A percentile compares a stretch with the other conserved stretches of the same genome.
Conservation (phyloP, 352 stramenopile genomes). For the Saprolegnia parasitica region DNA sequence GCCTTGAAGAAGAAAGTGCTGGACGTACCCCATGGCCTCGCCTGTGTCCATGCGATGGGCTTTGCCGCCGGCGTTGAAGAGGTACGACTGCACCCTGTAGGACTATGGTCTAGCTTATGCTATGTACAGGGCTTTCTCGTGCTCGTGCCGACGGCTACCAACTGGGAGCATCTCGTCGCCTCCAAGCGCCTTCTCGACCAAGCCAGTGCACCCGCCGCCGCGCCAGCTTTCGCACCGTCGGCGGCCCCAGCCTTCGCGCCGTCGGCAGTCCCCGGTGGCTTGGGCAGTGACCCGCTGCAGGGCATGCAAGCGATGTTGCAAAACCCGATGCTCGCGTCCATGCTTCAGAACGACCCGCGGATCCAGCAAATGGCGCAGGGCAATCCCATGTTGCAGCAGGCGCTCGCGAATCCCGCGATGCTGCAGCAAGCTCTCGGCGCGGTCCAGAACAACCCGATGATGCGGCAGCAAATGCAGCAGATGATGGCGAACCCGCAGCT, state of each 20-base stretch:
- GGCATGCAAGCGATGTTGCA: constrained; percentile 46
- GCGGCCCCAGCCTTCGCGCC: background rate
- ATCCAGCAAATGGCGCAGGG: constrained; percentile 75
- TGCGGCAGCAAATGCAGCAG: constrained; percentile 77
- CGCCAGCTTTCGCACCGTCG: constrained; percentile 7
- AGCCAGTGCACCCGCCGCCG: constrained; percentile 11
- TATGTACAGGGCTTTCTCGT: constrained; percentile 50
- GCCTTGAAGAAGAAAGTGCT: constrained; percentile 61
- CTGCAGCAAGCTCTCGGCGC: constrained; percentile 59
- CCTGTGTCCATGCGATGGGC: constrained; percentile 58
- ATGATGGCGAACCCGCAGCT: constrained; percentile 74
- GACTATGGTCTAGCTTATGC: background rate
- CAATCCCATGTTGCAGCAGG: constrained; percentile 76
- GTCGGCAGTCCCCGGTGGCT: background rate
- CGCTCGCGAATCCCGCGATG: constrained; percentile 66
- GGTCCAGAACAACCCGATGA: constrained; percentile 70
- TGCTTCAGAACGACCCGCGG: constrained; percentile 59
- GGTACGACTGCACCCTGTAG: constrained; percentile 34
- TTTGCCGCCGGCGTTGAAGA: constrained; percentile 66
- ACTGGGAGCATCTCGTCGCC: constrained; percentile 66
- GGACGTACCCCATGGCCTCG: constrained; percentile 47
- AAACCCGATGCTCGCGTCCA: constrained; percentile 68
- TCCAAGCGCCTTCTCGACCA: constrained; percentile 67
- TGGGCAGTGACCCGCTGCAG: constrained; percentile 41
- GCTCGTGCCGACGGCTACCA: constrained; percentile 60